A percentile compares a stretch with the other conserved stretches of the same genome.
Evolutionary conservation across 2,329 filamentous ascomycete genomes (phyloP).

Genomic region (Dendryphion nanum): DNA sequence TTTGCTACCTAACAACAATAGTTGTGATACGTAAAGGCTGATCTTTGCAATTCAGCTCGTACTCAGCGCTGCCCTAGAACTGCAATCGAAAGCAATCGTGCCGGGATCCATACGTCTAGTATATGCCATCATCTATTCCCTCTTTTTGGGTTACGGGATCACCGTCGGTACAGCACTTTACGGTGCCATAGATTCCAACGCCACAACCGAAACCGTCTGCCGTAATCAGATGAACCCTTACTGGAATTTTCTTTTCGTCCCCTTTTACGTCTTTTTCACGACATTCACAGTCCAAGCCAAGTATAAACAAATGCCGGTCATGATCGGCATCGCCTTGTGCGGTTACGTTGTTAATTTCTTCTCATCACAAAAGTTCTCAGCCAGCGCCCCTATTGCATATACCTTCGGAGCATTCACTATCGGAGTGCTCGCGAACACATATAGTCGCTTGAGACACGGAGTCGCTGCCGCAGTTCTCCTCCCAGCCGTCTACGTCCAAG

Average conservation of each 20-base stretch:
- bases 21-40: too few relatives aligned
- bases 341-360: conserved; percentile 77
- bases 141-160: conserved; percentile 52
- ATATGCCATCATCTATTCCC: conserved; percentile 52
- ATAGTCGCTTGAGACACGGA: conserved; percentile 63
- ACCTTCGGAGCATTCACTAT: conserved; percentile 74
- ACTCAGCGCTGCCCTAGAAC: conserved; percentile 47
- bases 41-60: too few relatives aligned
- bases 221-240: conserved; percentile 47
- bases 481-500: conserved; percentile 33
- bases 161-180: conserved; percentile 50
- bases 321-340: conserved; percentile 66
- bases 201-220: conserved; percentile 44
- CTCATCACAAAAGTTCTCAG: conserved; percentile 63
- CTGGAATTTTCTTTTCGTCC: conserved; percentile 69
- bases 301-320: conserved; percentile 72
- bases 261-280: conserved; percentile 70
- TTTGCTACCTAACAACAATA: too few relatives aligned
- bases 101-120: conserved; percentile 50
- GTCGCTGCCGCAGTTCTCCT: conserved; percentile 39
- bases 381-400: conserved; percentile 71
- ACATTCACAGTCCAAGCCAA: conserved; percentile 75
- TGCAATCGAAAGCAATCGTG: conserved; percentile 48
- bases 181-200: conserved; percentile 46
- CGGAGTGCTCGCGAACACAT: conserved; percentile 74